Percentiles rank a stretch among this genome's conserved stretches.
Conservation (phyloP, 768 basidiomycete genomes). For the Heimioporus sp. region DNA sequence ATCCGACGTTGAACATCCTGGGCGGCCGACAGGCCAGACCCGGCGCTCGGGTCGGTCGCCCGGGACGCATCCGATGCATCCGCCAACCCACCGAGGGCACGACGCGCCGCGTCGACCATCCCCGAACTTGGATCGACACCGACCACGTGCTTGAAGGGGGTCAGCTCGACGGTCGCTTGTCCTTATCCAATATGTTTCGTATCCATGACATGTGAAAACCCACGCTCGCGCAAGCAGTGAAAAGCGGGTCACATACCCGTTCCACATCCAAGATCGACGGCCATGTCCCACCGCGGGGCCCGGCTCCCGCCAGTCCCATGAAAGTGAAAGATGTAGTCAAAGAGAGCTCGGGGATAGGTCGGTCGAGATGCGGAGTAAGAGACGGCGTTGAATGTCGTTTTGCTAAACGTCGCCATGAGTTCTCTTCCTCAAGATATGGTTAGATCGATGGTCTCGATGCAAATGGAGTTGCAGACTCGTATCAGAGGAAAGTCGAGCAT, state of each 20-base stretch:
- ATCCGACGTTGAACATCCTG: conserved; percentile 13
- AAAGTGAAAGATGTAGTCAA: conserved; percentile 58
- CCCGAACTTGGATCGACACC: conserved; percentile 71
- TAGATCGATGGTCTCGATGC: background rate
- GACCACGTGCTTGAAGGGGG: conserved; percentile 55
- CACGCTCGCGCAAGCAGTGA: too few relatives aligned
- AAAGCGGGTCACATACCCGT: conserved; percentile 50
- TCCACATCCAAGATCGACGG: conserved; percentile 80
- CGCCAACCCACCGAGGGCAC: conserved; percentile 8
- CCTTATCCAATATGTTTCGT: conserved; percentile 45
- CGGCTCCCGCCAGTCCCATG: conserved; percentile 35
- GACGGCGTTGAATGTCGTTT: conserved; percentile 63
- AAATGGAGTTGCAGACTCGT: too few relatives aligned
- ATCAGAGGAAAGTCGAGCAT: too few relatives aligned
- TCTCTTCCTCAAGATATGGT: too few relatives aligned
- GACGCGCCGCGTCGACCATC: conserved; percentile 64
- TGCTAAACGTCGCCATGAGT: conserved; percentile 70
- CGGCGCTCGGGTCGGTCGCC: too few relatives aligned
- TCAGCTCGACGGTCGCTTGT: conserved; percentile 63
- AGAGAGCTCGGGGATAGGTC: conserved; percentile 67
- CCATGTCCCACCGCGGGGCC: conserved; percentile 46
- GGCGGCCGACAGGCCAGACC: too few relatives aligned
- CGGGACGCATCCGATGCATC: background rate
- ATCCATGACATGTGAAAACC: too few relatives aligned
- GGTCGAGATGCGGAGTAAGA: conserved; percentile 69